These are phyloP conservation scores for Colletotrichum sp. DNA, from an alignment of 2,329 filamentous ascomycete species.

Conservation along the genomic window DNA sequence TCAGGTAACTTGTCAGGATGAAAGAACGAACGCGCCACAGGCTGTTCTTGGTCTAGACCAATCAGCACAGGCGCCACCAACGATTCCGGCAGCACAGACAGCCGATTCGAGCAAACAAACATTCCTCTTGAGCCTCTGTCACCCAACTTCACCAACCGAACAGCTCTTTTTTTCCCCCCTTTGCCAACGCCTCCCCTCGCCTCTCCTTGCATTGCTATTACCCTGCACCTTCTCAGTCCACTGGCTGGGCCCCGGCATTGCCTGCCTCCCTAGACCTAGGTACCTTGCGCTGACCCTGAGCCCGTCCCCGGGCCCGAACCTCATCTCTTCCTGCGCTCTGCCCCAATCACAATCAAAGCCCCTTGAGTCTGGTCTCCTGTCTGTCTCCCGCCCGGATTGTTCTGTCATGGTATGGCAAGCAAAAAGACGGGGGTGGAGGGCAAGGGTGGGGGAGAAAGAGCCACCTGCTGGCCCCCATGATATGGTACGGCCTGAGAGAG, in stretches of 20 bases:
- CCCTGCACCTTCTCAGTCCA: not conserved
- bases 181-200: not conserved
- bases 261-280: not conserved
- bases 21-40: constrained; percentile 9
- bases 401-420: not conserved
- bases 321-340: not conserved
- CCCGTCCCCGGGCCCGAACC: not conserved
- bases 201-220: not conserved
- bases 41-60: constrained; percentile 7
- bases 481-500: not conserved
- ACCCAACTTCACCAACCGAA: not conserved
- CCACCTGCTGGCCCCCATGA: not conserved
- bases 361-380: not conserved
- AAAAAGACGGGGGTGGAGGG: not conserved
- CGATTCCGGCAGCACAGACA: constrained; percentile 18
- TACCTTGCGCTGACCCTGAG: not conserved
- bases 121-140: not conserved
- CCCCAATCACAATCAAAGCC: not conserved
- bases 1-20: not conserved
- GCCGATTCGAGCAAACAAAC: constrained; percentile 10
- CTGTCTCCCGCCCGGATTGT: not conserved
- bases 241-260: not conserved
- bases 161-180: not conserved
- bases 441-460: not conserved
- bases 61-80: constrained; percentile 17